These are phyloP conservation scores for Skeletonema tropicum DNA, from an alignment of 108 stramenopile genomes.

Conservation along the genomic window DNA sequence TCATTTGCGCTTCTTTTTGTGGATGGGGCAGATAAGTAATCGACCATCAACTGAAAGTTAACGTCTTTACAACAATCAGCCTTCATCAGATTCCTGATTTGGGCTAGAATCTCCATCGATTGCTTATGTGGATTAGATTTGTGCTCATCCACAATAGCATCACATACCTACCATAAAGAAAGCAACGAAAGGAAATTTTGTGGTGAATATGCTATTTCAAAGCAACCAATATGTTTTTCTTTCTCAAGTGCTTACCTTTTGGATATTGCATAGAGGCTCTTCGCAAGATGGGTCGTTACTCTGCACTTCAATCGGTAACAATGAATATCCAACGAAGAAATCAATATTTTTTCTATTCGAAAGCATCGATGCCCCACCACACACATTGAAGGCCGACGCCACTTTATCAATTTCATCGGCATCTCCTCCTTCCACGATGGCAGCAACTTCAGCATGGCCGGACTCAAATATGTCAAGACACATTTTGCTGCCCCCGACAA, in stretches of 20 bases:
- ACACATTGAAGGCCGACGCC: conserved; percentile 75
- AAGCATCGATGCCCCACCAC: conserved; percentile 56
- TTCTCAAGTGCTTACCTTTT: conserved; percentile 18
- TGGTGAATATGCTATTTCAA: neutral
- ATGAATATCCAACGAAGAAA: conserved; percentile 84
- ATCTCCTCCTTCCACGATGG: conserved; percentile 14
- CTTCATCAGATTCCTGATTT: conserved; percentile 26
- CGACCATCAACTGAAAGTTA: conserved; percentile 44
- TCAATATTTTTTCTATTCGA: conserved; percentile 54
- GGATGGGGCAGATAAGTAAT: conserved; percentile 33
- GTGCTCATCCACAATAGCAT: conserved; percentile 16
- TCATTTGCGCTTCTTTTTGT: conserved; percentile 33
- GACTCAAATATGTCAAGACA: conserved; percentile 68
- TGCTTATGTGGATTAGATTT: conserved; percentile 18
- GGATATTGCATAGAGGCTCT: conserved; percentile 77
- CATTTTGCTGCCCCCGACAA: conserved; percentile 73
- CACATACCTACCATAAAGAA: conserved; percentile 16
- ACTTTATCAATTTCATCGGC: conserved; percentile 16
- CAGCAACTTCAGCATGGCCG: conserved; percentile 69
- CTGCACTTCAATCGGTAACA: conserved; percentile 80
- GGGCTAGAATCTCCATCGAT: conserved; percentile 59
- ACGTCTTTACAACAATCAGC: conserved; percentile 45
- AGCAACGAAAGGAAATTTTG: conserved; percentile 3
- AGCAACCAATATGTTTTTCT: neutral
- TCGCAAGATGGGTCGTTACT: conserved; percentile 87